Base-by-base conservation (phyloP, 768 basidiomycete genomes). In the Tulasnella sp. region DNA sequence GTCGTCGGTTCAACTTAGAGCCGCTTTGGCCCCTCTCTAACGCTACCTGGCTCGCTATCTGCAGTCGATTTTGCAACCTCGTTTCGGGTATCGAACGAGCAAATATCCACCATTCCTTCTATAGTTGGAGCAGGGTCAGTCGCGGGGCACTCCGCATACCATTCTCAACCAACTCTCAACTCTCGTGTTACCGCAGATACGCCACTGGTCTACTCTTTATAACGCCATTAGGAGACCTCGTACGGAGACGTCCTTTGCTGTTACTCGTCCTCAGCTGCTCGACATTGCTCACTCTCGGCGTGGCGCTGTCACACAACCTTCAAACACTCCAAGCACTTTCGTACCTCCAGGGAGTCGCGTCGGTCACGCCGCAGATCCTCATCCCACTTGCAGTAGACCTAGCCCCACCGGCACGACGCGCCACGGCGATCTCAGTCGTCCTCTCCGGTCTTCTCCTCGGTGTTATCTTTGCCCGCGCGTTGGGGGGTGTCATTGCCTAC, bases 301-400 rank as follows among this genome's bases (percentile, higher is more conserved):
- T 91, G 0, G 76, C 84, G 0, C 61, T 86, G 11, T 84, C 86
- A 0, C 69, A 68, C 2, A 76, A 69, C 49, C 71, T 87, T 3
- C 69, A 68, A 6, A 78, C 75, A 23, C 85, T 90, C 63, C 79
- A 87, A 61, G 72, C 68, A 0, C 68, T 92, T 4, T 80, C 77
- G 12, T 92, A 82, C 70, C 68, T 91, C 32, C 73, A 86, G 27
- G 87, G 89, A 2, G 69, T 78, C 11, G 70, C 76, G 23, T 81
- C 80, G n/a, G 85, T 88, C 45, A 79, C 80, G 0, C 69, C 71
- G 17, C 69, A 74, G 63, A 80, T 92, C 58, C 69, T 81, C 59
- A 79, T 94, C 57, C 78, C 89, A 0, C 64, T 84, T 39, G 85
- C 86, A 0, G 90, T 81, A 1, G 91, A 94, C 68, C 77, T 93